Conservation (phyloP, 495 filamentous ascomycete genomes). For the Annulohypoxylon maeteangense region DNA sequence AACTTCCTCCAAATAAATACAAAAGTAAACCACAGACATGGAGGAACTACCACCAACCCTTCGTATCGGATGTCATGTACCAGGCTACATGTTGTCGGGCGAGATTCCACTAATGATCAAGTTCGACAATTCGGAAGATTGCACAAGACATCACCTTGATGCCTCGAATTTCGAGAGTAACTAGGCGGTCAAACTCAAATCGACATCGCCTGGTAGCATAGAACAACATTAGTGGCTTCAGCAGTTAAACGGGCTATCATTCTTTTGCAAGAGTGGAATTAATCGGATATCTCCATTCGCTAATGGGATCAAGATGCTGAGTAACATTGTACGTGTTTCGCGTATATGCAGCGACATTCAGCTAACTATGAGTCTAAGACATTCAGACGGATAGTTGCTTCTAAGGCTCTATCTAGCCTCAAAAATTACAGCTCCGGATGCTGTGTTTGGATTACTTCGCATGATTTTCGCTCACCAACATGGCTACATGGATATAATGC, state of each 20-base stretch:
- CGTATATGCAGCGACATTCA: neutral
- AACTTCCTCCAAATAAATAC: neutral
- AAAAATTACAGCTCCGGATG: neutral
- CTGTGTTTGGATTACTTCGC: neutral
- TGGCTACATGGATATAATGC: neutral
- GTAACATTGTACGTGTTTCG: neutral
- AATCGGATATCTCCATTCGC: neutral
- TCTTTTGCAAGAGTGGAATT: neutral
- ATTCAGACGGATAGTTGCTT: neutral
- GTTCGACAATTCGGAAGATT: slow-evolving; percentile 20
- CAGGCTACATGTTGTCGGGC: slow-evolving; percentile 20
- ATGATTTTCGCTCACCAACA: slow-evolving; percentile 19
- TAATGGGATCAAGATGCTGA: neutral
- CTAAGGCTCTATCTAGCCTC: neutral
- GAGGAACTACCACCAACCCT: slow-evolving; percentile 15
- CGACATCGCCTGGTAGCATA: neutral
- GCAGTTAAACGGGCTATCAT: slow-evolving; percentile 11
- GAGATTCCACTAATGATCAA: slow-evolving; percentile 13
- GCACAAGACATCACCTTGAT: slow-evolving; percentile 13
- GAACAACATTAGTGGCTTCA: neutral
- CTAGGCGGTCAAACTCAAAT: neutral
- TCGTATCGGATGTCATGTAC: slow-evolving; percentile 2
- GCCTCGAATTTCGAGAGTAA: slow-evolving; percentile 2
- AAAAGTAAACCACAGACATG: slow-evolving; percentile 5
- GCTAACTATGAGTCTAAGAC: slow-evolving; percentile 10